phyloP scores from a whole-genome alignment of 257 asterid genomes.

The Cruciata laevipes region DNA sequence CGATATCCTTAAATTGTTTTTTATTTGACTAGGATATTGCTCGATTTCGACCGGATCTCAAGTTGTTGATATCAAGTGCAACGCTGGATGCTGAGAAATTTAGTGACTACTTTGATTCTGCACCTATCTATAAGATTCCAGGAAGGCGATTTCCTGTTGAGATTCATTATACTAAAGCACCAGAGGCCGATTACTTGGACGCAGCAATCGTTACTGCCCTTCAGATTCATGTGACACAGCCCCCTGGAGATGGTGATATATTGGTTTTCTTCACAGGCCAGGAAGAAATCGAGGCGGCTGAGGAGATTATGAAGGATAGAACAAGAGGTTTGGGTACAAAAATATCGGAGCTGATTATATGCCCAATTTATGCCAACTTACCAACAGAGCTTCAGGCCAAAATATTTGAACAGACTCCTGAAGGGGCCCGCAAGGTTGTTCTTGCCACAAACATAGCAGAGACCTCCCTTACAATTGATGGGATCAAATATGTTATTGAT shows the following conservation, averaged over 20 bases:
- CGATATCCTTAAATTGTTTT: background rate
- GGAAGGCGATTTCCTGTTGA: conserved; percentile 95
- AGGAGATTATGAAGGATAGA: conserved; percentile 38
- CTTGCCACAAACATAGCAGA: conserved; percentile 51
- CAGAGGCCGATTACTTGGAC: conserved; percentile 96
- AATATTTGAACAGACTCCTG: conserved; percentile 40
- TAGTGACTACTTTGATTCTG: conserved; percentile 41
- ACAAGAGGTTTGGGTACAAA: conserved; percentile 39
- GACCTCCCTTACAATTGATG: conserved; percentile 91
- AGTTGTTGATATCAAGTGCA: conserved; percentile 88
- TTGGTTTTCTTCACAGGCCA: conserved; percentile 66
- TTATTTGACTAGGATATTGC: conserved; percentile 51
- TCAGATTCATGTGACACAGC: conserved; percentile 81
- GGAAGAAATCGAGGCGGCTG: conserved; percentile 39
- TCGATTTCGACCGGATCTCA: conserved; percentile 81
- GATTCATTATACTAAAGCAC: conserved; percentile 84
- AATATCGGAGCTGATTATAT: conserved; percentile 38
- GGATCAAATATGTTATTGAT: conserved; percentile 90
- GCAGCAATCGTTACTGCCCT: conserved; percentile 89
- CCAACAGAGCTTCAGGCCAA: conserved; percentile 41
- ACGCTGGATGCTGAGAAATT: conserved; percentile 85
- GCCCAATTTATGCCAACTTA: conserved; percentile 40
- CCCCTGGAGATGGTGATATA: conserved; percentile 87
- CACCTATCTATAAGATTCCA: conserved; percentile 62
- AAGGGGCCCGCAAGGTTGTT: conserved; percentile 44